Conservation (phyloP, 768 basidiomycete genomes). For the Russula lepida region DNA sequence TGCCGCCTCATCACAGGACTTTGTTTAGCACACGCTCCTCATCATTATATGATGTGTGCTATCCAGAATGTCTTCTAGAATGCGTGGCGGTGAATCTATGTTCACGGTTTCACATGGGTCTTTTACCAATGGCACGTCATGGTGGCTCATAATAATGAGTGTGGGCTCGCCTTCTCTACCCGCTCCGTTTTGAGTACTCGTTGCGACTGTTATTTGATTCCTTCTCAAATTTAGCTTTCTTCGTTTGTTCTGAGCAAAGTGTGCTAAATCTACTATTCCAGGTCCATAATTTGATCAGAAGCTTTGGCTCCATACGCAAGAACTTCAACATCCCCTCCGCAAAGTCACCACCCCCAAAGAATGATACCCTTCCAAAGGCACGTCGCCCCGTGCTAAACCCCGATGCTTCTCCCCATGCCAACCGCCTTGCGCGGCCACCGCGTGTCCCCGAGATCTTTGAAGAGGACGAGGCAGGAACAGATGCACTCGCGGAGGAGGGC, state of each 20-base stretch:
- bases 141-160: neutral
- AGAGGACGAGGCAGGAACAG: constrained; percentile 52
- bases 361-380: constrained; percentile 32
- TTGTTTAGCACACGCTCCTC: too few species aligned
- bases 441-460: constrained; percentile 59
- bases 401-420: constrained; percentile 39
- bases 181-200: too few species aligned
- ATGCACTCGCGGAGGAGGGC: constrained; percentile 36
- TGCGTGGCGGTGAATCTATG: neutral
- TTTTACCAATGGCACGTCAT: neutral
- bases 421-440: constrained; percentile 56
- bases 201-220: neutral
- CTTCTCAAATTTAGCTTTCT: neutral
- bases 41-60: neutral
- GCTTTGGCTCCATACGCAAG: constrained; percentile 55
- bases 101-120: neutral
- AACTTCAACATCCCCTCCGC: constrained; percentile 40
- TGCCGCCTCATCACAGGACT: neutral
- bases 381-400: constrained; percentile 40
- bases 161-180: neutral
- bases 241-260: neutral
- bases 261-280: neutral
- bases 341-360: constrained; percentile 35
- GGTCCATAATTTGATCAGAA: constrained; percentile 43
- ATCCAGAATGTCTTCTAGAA: neutral